Base-by-base conservation (phyloP, 495 filamentous ascomycete genomes). In the Aeminium ludgeri region DNA sequence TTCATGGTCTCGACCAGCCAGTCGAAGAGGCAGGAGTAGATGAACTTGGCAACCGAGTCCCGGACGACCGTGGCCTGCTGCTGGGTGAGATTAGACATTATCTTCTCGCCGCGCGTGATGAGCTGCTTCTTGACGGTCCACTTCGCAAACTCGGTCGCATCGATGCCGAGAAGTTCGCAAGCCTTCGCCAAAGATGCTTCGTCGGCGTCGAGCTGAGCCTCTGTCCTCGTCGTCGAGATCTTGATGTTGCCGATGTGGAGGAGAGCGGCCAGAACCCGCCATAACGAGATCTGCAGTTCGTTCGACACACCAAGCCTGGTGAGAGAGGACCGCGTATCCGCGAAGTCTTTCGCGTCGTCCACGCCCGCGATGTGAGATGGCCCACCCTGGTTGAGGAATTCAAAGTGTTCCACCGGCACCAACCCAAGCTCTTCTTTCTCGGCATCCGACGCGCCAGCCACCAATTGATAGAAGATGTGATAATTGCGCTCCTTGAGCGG, bases 91-190 rank as follows among this genome's bases (percentile, higher is more conserved):
- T 94, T 94, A 30, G 91, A 96, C 35, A 85, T 85, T 51, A 96
- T 99, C 65, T 93, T 94, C 58, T 99, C 89, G 3, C 86, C 92
- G 46, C 89, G 74, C 19, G 92, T 99, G 51, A 95, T 78, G 33
- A 99, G 70, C 59, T 96, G 89, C 59, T 99, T 99, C 69, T 99
- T 99, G 30, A 94, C 82, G 33, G 91, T 96, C 89, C 89, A 99
- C 62, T 86, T 95, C 40, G 89, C 85, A 58, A 99, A 99, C 49
- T 91, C 82, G 20, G 68, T 65, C 17, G 73, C 67, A 56, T 92
- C 73, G 41, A 99, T 91, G 18, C 91, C 89, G 20, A 99, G 72
- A 49, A 96, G 80, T 25, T 74, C 65, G 56, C 84, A 85, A 34
- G 91, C 89, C 45, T 74, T 76, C 19, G 78, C 70, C 35, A 99